Conservation (phyloP, 2,329 filamentous ascomycete genomes). For the Amauroascus verrucosus region DNA sequence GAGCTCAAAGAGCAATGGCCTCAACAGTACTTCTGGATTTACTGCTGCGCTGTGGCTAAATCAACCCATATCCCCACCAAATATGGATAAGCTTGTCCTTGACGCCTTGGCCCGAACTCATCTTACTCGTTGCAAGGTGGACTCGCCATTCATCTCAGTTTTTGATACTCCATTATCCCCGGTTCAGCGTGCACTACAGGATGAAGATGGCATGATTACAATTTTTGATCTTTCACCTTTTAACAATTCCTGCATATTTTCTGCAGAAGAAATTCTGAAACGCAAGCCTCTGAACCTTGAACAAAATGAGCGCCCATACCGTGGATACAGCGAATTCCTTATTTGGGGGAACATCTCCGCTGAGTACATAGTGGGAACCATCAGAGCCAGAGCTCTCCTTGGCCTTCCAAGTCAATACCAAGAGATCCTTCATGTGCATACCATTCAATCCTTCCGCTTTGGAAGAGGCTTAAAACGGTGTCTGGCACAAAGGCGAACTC, state of each 20-base stretch:
- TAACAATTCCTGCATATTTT: conserved; percentile 19
- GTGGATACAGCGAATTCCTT: conserved; percentile 26
- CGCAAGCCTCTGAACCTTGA: conserved; percentile 11
- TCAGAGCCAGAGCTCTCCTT: conserved; percentile 21
- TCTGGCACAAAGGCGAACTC: conserved; percentile 12
- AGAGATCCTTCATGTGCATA: conserved; percentile 22
- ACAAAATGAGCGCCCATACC: conserved; percentile 20
- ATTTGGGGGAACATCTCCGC: conserved; percentile 27
- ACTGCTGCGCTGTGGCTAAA: conserved; percentile 23
- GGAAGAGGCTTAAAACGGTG: conserved; percentile 13
- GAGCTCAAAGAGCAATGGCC: conserved; percentile 24
- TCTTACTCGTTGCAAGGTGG: conserved; percentile 17
- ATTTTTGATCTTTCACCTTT: conserved; percentile 27
- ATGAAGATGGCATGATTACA: conserved; percentile 20
- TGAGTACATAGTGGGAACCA: conserved; percentile 23
- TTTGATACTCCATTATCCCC: conserved; percentile 22
- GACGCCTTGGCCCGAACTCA: conserved; percentile 20
- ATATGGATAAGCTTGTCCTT: conserved; percentile 18
- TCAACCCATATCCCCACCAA: neutral
- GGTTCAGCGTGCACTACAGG: conserved; percentile 25
- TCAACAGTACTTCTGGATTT: conserved; percentile 22
- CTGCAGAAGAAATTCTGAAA: conserved; percentile 21
- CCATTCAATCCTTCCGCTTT: conserved; percentile 10
- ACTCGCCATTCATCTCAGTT: conserved; percentile 29
- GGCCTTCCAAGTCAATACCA: conserved; percentile 14